phyloP scores from a whole-genome alignment of 2,329 filamentous ascomycete species.

The Rasamsonia emersonii region DNA sequence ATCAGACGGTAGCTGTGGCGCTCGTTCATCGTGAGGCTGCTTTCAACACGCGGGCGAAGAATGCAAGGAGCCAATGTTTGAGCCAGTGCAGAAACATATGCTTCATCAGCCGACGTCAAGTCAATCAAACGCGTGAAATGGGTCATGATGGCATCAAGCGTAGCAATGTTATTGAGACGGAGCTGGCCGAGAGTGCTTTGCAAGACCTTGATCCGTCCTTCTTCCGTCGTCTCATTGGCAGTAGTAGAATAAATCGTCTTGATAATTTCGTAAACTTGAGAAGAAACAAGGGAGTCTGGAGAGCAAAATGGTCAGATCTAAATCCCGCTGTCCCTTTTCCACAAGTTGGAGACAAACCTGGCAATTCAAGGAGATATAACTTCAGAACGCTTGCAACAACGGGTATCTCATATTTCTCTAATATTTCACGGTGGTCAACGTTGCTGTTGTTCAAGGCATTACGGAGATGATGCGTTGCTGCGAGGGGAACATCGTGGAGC shows the following conservation, averaged over 20 bases:
- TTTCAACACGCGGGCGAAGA: constrained; percentile 77
- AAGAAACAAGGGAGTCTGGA: constrained; percentile 91
- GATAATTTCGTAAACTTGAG: constrained; percentile 96
- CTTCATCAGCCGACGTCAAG: constrained; percentile 88
- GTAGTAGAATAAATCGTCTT: constrained; percentile 91
- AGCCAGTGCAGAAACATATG: constrained; percentile 68
- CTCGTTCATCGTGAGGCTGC: constrained; percentile 88
- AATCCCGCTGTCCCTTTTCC: constrained; percentile 10
- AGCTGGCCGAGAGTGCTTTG: constrained; percentile 94
- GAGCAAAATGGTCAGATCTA: constrained; percentile 5
- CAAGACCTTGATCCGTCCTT: constrained; percentile 76
- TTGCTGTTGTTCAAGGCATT: constrained; percentile 81
- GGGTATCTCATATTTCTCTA: constrained; percentile 86
- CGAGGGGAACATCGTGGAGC: constrained; percentile 83
- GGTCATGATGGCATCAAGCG: constrained; percentile 95
- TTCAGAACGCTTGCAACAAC: constrained; percentile 89
- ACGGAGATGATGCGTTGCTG: constrained; percentile 76
- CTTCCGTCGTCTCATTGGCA: constrained; percentile 64
- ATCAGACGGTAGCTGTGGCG: constrained; percentile 85
- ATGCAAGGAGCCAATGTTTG: constrained; percentile 73
- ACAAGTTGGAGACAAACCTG: constrained; percentile 62
- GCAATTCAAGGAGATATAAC: constrained; percentile 88
- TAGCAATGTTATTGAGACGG: constrained; percentile 93
- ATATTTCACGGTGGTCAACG: constrained; percentile 61
- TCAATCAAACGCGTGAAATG: constrained; percentile 97